phyloP scores from a whole-genome alignment of 2,329 filamentous ascomycete species.

The Neonectria faginata region DNA sequence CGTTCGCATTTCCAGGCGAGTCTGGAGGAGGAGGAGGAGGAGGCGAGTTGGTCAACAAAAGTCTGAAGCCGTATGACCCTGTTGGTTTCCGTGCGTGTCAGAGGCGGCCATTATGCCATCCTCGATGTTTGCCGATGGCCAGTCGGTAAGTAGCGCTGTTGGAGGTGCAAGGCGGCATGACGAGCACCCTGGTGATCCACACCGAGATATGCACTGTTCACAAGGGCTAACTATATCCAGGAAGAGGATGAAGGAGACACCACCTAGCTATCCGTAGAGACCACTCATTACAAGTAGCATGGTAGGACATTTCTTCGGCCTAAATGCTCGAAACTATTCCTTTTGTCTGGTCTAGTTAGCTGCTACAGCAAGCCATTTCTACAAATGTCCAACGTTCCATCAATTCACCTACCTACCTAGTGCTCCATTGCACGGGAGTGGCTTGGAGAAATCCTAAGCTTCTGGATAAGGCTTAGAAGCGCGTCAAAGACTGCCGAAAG shows the following conservation, averaged over 20 bases:
- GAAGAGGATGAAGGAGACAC: not conserved
- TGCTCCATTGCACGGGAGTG: not conserved
- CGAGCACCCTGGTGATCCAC: conserved; percentile 19
- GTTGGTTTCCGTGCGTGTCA: conserved; percentile 19
- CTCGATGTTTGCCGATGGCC: conserved; percentile 38
- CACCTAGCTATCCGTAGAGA: too few relatives aligned
- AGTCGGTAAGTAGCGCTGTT: conserved; percentile 5
- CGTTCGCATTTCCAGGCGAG: conserved; percentile 45
- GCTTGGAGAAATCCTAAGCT: not conserved
- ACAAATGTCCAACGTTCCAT: not conserved
- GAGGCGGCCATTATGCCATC: conserved; percentile 48
- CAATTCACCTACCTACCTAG: not conserved
- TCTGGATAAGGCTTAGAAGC: conserved; percentile 7
- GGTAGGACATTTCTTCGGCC: not conserved
- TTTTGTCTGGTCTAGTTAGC: not conserved
- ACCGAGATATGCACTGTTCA: conserved; percentile 8
- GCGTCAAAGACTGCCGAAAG: conserved; percentile 2
- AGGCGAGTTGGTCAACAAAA: conserved; percentile 2
- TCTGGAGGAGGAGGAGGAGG: not conserved
- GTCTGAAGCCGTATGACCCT: conserved; percentile 33
- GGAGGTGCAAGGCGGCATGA: conserved; percentile 25
- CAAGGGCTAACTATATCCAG: conserved; percentile 14
- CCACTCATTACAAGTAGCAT: too few relatives aligned
- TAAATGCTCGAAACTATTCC: not conserved
- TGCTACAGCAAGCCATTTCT: not conserved